Percentiles rank a stretch among this genome's conserved stretches.
Conservation (phyloP, 352 stramenopile species). For the Stephanocyclus meneghinianus region DNA sequence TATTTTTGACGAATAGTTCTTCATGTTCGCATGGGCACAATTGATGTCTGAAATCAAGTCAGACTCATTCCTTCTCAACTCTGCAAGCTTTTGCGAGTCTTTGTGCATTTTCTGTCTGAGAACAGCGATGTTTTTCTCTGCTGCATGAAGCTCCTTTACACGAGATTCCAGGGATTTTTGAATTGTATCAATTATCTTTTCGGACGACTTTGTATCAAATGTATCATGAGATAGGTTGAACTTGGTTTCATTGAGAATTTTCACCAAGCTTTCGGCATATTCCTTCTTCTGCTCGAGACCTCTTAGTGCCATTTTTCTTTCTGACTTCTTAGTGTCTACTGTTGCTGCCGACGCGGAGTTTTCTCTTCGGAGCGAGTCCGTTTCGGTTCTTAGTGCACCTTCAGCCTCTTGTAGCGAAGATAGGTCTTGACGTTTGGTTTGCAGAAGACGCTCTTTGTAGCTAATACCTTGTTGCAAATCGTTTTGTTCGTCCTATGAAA, state of each 20-base stretch:
- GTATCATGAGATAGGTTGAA: slow-evolving; percentile 62
- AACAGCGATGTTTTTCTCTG: slow-evolving; percentile 82
- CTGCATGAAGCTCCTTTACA: slow-evolving; percentile 69
- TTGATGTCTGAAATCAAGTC: slow-evolving; percentile 90
- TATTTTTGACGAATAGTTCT: slow-evolving; percentile 89
- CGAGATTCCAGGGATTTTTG: slow-evolving; percentile 72
- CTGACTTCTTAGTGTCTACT: slow-evolving; percentile 36
- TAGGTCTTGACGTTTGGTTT: slow-evolving; percentile 49
- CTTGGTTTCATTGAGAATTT: slow-evolving; percentile 86
- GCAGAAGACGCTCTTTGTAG: slow-evolving; percentile 34
- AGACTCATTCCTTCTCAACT: slow-evolving; percentile 86
- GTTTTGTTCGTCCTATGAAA: slow-evolving; percentile 45
- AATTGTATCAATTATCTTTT: slow-evolving; percentile 84
- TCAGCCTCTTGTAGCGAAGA: slow-evolving; percentile 30
- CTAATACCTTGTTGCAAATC: slow-evolving; percentile 40
- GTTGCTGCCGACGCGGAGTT: slow-evolving; percentile 25
- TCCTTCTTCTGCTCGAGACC: slow-evolving; percentile 43
- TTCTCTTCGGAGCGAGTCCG: slow-evolving; percentile 41
- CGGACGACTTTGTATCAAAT: slow-evolving; percentile 75
- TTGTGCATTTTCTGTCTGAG: slow-evolving; percentile 93
- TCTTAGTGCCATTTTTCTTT: slow-evolving; percentile 20
- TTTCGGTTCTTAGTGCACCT: slow-evolving; percentile 38
- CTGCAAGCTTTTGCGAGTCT: slow-evolving; percentile 88
- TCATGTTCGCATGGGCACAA: slow-evolving; percentile 84
- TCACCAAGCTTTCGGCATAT: slow-evolving; percentile 79